Evolutionary conservation across 257 asterid species (phyloP), one percentile per base, ranked within the genome.

Genomic region (Nicotiana undulata): DNA sequence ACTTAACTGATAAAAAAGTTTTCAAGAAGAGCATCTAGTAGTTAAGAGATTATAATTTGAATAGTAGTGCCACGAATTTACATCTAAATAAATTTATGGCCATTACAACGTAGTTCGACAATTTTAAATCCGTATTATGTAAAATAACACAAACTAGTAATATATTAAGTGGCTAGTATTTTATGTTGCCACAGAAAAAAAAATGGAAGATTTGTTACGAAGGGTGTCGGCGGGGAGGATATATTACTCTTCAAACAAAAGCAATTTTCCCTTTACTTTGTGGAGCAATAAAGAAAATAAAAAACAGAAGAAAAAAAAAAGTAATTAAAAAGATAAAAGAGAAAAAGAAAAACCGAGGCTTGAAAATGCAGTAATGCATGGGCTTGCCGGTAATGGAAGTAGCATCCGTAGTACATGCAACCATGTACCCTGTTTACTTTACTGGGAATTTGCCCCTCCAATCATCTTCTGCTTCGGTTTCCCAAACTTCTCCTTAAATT

Each of bases 371-470:
- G 81, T 18, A 59, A 32, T 77, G 81, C 81, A 77, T 77, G 72
- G 80, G 81, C 4, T 77, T 77, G 81, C 81, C 81, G 81, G 81
- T 77, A 40, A 34, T 34, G 6, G 26, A 59, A 60, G 81, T 26
- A 56, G 81, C 81, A 77, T 59, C 81, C 81, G 81, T 46, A 5
- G 70, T 77, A 77, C 81, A 77, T 77, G 81, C 72, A 77, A 34
- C 46, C 74, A 64, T 64, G 74, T 64, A 64, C 34, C 74, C 74
- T 2, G 74, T 64, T 17, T 9, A 31, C 24, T 32, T 32, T 66
- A 66, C 75, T 26, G 26, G 59, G 59, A 59, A 77, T 24, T 16
- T 44, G 13, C 13, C 81, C 72, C 9, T 59, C 72, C 81, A 77
- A 59, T 77, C 59, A 77, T 53, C 9, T 59, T 74, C 56, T 52